Base-by-base conservation (phyloP, 176 grass and related monocot genomes). In the Hordeum marinum region DNA sequence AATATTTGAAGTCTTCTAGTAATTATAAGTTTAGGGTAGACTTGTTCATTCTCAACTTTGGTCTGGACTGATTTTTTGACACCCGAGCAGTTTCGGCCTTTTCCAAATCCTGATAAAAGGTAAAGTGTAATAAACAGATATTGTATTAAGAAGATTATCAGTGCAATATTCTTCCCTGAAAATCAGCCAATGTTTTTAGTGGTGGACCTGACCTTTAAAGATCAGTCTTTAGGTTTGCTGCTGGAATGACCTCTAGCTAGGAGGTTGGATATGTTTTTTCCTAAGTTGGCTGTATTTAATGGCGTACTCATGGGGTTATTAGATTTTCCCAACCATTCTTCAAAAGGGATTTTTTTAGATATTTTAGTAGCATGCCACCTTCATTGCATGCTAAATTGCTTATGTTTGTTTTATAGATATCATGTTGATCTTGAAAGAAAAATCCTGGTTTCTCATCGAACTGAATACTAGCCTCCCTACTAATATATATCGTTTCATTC, bases 311-410 rank as follows among this genome's bases (percentile, higher is more conserved):
- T 34, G 74, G 5, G 74, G 18, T 58, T 36, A 36, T 77, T 77
- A 58, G 50, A 21, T 12, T 36, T 55, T 77, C 31, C 74, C 31
- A 45, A 75, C 43, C 25, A 52, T 50, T 75, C 42, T 45, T 75
- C 41, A 29, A 73, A 73, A 73, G 41, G 40, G 11, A 67, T 27
- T 54, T 45, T 65, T 3, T 45, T 79, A 54, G 35, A 57, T 21
- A 5, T 72, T 43, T 15, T 18, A 79, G 58, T 54, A 41, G 11
- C 17, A 62, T 70, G 74, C 35, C 72, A 83, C 31, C 80, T 71
- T 62, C 52, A 71, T 83, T 61, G 13, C 65, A 79, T 78, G 29
- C 37, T 42, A 78, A 78, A 64, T 78, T 88, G 25, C 5, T 41
- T 79, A 40, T 40, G 60, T 80, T 50, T 80, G 12, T 84, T 57